Evolutionary conservation across 257 asterid genomes (phyloP).

Genomic region (Avicennia marina): DNA sequence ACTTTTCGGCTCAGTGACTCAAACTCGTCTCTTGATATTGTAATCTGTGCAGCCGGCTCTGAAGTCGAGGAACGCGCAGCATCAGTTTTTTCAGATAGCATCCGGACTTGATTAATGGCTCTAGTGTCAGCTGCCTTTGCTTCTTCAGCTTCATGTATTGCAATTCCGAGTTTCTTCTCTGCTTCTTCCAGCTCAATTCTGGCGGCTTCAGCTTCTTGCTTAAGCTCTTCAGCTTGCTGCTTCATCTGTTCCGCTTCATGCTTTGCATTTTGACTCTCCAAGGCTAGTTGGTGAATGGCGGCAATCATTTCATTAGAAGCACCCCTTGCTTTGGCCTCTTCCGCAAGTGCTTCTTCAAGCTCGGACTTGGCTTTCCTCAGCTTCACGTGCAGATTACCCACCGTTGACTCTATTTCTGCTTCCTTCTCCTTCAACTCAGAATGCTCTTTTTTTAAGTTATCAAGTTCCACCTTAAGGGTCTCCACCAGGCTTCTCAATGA

Average conservation of each 20-base stretch:
- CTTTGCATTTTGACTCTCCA: slow-evolving; percentile 46
- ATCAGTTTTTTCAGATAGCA: slow-evolving; percentile 46
- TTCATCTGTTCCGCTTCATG: slow-evolving; percentile 59
- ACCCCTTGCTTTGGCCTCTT: slow-evolving; percentile 52
- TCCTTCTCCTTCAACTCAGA: slow-evolving; percentile 49
- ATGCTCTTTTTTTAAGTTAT: slow-evolving; percentile 48
- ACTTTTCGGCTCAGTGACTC: slow-evolving; percentile 55
- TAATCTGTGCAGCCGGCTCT: slow-evolving; percentile 49
- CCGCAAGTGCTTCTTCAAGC: slow-evolving; percentile 60
- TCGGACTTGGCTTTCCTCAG: slow-evolving; percentile 63
- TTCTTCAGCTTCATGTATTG: slow-evolving; percentile 52
- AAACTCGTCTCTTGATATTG: slow-evolving; percentile 52
- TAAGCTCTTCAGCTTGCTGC: slow-evolving; percentile 46
- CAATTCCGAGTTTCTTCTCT: slow-evolving; percentile 48
- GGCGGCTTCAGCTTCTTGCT: slow-evolving; percentile 46
- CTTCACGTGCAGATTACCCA: slow-evolving; percentile 66
- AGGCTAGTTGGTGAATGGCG: slow-evolving; percentile 43
- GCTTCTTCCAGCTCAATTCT: slow-evolving; percentile 47
- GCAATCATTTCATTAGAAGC: slow-evolving; percentile 58
- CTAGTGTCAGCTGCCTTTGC: slow-evolving; percentile 56
- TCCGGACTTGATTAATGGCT: slow-evolving; percentile 46
- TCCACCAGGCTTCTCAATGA: slow-evolving; percentile 39
- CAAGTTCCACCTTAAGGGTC: slow-evolving; percentile 51
- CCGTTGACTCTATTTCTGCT: slow-evolving; percentile 53
- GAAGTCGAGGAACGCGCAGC: slow-evolving; percentile 59